Evolutionary conservation across 495 filamentous ascomycete species (phyloP).

Genomic region (Massariosphaeria phaeospora): DNA sequence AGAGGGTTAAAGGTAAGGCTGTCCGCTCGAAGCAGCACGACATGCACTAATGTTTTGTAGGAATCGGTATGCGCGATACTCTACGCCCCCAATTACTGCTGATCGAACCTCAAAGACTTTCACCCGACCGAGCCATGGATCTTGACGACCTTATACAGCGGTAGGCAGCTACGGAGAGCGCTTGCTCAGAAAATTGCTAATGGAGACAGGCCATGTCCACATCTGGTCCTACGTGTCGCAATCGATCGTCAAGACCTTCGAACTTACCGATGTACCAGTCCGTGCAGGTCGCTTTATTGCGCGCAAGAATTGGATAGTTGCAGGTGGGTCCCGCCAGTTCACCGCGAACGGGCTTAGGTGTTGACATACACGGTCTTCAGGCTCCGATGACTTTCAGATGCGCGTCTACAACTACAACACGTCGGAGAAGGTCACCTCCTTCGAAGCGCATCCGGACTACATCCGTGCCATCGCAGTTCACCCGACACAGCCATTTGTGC

Average conservation of each 20-base stretch:
- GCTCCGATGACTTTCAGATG: constrained; percentile 93
- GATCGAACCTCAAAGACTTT: constrained; percentile 24
- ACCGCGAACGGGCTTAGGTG: not conserved
- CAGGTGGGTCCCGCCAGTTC: constrained; percentile 48
- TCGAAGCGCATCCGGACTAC: constrained; percentile 98
- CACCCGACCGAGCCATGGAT: constrained; percentile 51
- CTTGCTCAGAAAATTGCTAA: constrained; percentile 4
- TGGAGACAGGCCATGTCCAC: constrained; percentile 76
- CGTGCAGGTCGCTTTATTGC: constrained; percentile 95
- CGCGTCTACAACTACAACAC: constrained; percentile 91
- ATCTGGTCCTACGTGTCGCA: constrained; percentile 99
- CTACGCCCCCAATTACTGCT: not conserved
- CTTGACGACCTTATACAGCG: constrained; percentile 91
- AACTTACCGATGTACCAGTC: constrained; percentile 97
- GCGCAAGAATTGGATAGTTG: constrained; percentile 98
- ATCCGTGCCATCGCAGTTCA: constrained; percentile 98
- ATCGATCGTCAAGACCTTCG: constrained; percentile 97
- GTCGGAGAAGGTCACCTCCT: constrained; percentile 95
- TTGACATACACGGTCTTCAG: constrained; percentile 17
- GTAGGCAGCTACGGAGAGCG: constrained; percentile 46
- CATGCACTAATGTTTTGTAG: constrained; percentile 20
- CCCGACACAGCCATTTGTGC: constrained; percentile 88
- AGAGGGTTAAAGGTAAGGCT: constrained; percentile 34
- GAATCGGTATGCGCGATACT: constrained; percentile 25
- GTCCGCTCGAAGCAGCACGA: not conserved